Evolutionary conservation across 2,329 filamentous ascomycete genomes (phyloP).

Genomic region (Annulohypoxylon truncatum): DNA sequence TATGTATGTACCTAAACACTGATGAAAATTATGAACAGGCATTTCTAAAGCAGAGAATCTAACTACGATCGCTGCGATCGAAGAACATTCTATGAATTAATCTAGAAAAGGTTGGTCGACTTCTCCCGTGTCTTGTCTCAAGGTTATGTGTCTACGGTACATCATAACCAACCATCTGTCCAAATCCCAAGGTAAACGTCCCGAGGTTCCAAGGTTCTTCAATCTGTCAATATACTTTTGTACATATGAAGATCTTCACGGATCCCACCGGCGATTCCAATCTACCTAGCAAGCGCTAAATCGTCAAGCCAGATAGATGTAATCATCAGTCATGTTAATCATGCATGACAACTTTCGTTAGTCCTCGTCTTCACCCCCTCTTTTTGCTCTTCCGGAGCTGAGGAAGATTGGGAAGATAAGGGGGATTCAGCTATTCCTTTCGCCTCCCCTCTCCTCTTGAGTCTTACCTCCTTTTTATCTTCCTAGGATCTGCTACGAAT

Average conservation of each 20-base stretch:
- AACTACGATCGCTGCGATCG: not conserved
- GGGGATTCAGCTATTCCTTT: slow-evolving; percentile 12
- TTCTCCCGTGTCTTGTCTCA: not conserved
- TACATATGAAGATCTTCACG: slow-evolving; percentile 1
- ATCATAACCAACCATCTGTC: not conserved
- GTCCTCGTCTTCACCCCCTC: slow-evolving; percentile 4
- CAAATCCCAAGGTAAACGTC: not conserved
- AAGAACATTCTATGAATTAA: not conserved
- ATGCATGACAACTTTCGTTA: slow-evolving; percentile 17
- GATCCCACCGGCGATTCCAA: slow-evolving; percentile 1
- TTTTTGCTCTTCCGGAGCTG: slow-evolving; percentile 18
- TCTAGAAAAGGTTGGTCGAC: not conserved
- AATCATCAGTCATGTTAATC: slow-evolving; percentile 11
- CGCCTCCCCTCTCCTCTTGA: not conserved
- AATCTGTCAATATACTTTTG: slow-evolving; percentile 3
- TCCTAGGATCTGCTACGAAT: not conserved
- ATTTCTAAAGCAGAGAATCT: not conserved
- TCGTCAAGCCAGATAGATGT: slow-evolving; percentile 8
- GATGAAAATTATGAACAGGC: slow-evolving; percentile 12
- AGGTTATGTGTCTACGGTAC: not conserved
- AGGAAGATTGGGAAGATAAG: slow-evolving; percentile 21
- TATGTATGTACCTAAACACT: no score
- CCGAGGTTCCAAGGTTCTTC: not conserved
- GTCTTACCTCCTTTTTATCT: not conserved
- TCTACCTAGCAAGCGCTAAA: slow-evolving; percentile 9